Evolutionary conservation across 1,284 basidiomycete genomes (phyloP), one percentile per base, ranked within the genome.

Genomic region (Lentinula novae-zelandiae): DNA sequence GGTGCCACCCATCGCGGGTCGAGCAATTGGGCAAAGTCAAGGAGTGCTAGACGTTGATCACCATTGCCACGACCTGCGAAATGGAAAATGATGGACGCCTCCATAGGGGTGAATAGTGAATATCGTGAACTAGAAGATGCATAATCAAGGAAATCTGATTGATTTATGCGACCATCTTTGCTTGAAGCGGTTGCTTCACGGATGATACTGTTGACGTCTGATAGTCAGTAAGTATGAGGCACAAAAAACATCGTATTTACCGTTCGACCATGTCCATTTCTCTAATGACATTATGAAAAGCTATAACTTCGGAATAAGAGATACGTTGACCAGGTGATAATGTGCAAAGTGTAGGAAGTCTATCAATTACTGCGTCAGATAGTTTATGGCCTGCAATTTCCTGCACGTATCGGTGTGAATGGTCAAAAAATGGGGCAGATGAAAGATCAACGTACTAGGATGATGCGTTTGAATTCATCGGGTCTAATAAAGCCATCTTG

Each of bases 191-290:
- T 92, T 2, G 94, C 92, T 73, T 94, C 92, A 20, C 90, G 90
- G 66, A 95, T 84, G 62, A 93, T 89, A 57, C 89, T 90, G 55
- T 36, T 27, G 4, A 22, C 17, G n/a, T 1, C 7, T 31, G 63
- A 57, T 36, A 52, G n/a, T 53, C 42, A 58, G 31, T 53, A 40
- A 55, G 20, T 46, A 50, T 50, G 17, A 22, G 46, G 27, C 34
- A 8, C 17, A 22, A 0, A n/a, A 49, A 22, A 9, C 20, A 20
- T 34, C 39, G 42, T 53, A 62, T 80, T 53, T 67, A 90, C 89
- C 92, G 85, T 77, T 97, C 95, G 58, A 96, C 86, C 82, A 95
- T 92, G 76, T 96, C 95, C 93, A 96, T 96, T 72, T 96, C 95
- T 81, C 87, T 80, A 71, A 93, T 84, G 67, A 96, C 90, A 83